Percentiles rank a stretch among this genome's conserved stretches.
Evolutionary conservation across 2,329 filamentous ascomycete species (phyloP).

Genomic region (Pyrenochaeta sp.): DNA sequence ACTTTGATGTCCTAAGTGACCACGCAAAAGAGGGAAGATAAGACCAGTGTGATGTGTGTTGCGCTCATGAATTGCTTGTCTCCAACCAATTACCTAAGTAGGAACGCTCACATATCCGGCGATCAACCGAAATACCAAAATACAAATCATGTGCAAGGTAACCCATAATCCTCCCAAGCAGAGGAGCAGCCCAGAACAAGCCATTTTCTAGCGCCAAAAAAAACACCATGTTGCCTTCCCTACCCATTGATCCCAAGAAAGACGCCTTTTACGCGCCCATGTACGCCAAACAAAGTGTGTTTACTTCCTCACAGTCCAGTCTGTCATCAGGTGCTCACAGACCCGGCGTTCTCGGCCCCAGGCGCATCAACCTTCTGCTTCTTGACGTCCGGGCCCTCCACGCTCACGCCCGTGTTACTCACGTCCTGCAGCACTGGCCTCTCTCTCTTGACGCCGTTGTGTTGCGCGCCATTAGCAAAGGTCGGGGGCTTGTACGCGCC

Average conservation of each 20-base stretch:
- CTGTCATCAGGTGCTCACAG: slow-evolving; percentile 7
- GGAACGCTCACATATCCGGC: too few species aligned
- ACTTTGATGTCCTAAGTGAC: too few species aligned
- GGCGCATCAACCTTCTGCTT: slow-evolving; percentile 47
- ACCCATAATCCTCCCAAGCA: too few species aligned
- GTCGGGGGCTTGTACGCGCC: slow-evolving; percentile 56
- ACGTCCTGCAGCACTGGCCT: slow-evolving; percentile 54
- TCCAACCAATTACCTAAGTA: too few species aligned
- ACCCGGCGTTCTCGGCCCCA: slow-evolving; percentile 29
- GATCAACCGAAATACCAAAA: too few species aligned
- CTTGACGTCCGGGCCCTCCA: slow-evolving; percentile 49
- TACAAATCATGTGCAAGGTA: too few species aligned
- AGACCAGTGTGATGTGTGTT: too few species aligned
- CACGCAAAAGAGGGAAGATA: too few species aligned
- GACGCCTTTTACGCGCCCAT: slow-evolving; percentile 1
- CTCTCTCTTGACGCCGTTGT: slow-evolving; percentile 33
- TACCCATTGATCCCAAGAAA: neutral
- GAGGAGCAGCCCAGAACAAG: too few species aligned
- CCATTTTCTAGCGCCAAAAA: neutral
- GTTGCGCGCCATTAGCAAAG: slow-evolving; percentile 26
- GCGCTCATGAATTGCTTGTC: too few species aligned
- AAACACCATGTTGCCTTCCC: neutral
- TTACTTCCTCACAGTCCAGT: too few species aligned
- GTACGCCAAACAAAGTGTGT: too few species aligned
- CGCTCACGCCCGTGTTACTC: slow-evolving; percentile 49